phyloP scores from a whole-genome alignment of 371 early-diverging fungal genomes.

The Smittium mucronatum region DNA sequence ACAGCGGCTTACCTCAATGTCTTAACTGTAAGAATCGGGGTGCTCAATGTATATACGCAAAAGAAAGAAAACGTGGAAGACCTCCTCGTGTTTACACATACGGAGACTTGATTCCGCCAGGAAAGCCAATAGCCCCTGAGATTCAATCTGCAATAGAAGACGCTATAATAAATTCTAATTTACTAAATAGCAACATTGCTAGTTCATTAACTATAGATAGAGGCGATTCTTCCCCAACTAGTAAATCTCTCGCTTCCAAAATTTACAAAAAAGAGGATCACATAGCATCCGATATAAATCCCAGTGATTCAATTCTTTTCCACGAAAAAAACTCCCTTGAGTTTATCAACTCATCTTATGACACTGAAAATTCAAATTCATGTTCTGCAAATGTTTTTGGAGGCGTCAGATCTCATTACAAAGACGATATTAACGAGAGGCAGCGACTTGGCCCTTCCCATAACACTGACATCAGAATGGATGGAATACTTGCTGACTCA shows the following conservation, averaged over 20 bases:
- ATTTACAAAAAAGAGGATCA: too few species aligned
- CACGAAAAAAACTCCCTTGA: background rate
- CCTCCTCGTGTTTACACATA: slow-evolving; percentile 33
- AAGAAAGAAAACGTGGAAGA: slow-evolving; percentile 30
- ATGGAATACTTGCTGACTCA: background rate
- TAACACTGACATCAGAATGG: background rate
- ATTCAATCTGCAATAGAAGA: slow-evolving; percentile 14
- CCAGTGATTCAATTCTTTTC: too few species aligned
- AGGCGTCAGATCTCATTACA: background rate
- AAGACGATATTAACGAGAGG: background rate
- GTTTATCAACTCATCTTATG: background rate
- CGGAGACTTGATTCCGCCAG: slow-evolving; percentile 29
- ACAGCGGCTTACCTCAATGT: slow-evolving; percentile 28
- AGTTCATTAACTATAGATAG: background rate
- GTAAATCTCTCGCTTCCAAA: background rate
- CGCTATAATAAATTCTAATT: background rate
- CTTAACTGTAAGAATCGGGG: slow-evolving; percentile 29
- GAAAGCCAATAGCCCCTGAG: slow-evolving; percentile 33
- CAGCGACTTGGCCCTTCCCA: background rate
- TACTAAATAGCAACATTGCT: background rate
- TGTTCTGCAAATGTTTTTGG: background rate
- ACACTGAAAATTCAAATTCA: background rate
- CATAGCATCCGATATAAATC: background rate
- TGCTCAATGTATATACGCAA: slow-evolving; percentile 33
- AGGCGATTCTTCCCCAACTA: background rate